These are phyloP conservation scores for Mycogone perniciosa DNA, from an alignment of 2,329 filamentous ascomycete genomes.

Conservation along the genomic window DNA sequence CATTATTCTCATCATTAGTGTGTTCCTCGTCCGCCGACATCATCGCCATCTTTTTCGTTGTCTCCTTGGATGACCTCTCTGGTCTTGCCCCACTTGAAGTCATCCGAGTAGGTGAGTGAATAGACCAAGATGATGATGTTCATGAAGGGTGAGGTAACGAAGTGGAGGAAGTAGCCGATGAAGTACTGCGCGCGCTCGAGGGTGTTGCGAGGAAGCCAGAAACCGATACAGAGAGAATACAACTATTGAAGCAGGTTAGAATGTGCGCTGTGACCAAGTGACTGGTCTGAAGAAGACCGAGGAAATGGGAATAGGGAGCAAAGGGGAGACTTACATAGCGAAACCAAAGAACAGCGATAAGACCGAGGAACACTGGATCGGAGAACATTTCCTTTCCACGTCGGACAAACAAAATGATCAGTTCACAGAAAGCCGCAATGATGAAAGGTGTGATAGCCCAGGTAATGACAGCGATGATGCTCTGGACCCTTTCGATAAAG, in stretches of 20 bases:
- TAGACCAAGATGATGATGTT: slow-evolving; percentile 38
- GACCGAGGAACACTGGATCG: slow-evolving; percentile 30
- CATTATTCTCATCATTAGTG: slow-evolving; percentile 7
- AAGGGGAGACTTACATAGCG: slow-evolving; percentile 33
- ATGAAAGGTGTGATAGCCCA: slow-evolving; percentile 42
- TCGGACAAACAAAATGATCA: slow-evolving; percentile 30
- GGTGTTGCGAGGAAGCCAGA: slow-evolving; percentile 35
- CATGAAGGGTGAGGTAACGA: slow-evolving; percentile 34
- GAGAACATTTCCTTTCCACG: slow-evolving; percentile 27
- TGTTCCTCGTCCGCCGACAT: slow-evolving; percentile 20
- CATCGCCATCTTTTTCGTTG: slow-evolving; percentile 21
- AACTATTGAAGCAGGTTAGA: slow-evolving; percentile 20
- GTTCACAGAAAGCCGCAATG: slow-evolving; percentile 32
- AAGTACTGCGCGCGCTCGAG: slow-evolving; percentile 34
- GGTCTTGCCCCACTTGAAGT: slow-evolving; percentile 43
- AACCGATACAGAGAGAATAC: slow-evolving; percentile 36
- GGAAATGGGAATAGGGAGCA: background rate
- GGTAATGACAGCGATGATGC: slow-evolving; percentile 39
- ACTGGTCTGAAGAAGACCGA: background rate
- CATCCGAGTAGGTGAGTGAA: slow-evolving; percentile 36
- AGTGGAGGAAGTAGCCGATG: slow-evolving; percentile 31
- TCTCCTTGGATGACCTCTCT: slow-evolving; percentile 29
- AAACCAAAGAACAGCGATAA: slow-evolving; percentile 32
- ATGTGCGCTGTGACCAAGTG: background rate
- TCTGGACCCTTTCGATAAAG: slow-evolving; percentile 38